Conservation (phyloP, 2,329 filamentous ascomycete genomes). For the Verticillium tricorpus region DNA sequence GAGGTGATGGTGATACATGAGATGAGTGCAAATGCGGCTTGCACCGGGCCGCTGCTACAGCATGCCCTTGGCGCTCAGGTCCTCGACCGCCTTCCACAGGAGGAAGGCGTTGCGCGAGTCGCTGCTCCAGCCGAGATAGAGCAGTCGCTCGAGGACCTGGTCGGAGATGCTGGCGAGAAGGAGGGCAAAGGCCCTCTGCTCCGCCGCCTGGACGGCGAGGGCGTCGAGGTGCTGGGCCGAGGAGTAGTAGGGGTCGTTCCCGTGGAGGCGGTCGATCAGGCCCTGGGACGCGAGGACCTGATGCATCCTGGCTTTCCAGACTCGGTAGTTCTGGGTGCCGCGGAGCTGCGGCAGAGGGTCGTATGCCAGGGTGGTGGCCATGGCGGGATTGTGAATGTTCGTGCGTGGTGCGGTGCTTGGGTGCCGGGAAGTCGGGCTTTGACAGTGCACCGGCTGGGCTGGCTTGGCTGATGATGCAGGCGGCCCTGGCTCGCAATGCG, state of each 20-base stretch:
- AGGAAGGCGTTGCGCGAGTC: background rate
- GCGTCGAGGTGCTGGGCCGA: conserved; percentile 12
- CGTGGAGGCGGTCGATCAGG: background rate
- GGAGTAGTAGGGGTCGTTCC: background rate
- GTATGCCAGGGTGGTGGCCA: background rate
- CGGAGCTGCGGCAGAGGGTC: background rate
- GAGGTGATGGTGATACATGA: background rate
- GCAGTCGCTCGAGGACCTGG: background rate
- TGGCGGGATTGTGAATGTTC: background rate
- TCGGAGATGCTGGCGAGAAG: background rate
- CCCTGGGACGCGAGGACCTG: background rate
- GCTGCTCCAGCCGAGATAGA: background rate
- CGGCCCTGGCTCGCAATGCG: background rate
- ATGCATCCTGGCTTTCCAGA: background rate
- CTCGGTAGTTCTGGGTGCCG: background rate
- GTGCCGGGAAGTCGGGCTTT: too few species aligned
- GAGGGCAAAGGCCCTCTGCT: background rate
- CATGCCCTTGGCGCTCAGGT: background rate
- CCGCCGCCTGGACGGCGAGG: conserved; percentile 11
- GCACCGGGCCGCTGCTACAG: background rate
- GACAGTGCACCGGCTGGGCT: too few species aligned
- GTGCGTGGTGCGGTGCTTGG: background rate
- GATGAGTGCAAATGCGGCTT: background rate
- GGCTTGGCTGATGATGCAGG: background rate
- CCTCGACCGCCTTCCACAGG: background rate